phyloP scores from a whole-genome alignment of 164 flowering plant genomes.

The Tetrastigma voinierianum region DNA sequence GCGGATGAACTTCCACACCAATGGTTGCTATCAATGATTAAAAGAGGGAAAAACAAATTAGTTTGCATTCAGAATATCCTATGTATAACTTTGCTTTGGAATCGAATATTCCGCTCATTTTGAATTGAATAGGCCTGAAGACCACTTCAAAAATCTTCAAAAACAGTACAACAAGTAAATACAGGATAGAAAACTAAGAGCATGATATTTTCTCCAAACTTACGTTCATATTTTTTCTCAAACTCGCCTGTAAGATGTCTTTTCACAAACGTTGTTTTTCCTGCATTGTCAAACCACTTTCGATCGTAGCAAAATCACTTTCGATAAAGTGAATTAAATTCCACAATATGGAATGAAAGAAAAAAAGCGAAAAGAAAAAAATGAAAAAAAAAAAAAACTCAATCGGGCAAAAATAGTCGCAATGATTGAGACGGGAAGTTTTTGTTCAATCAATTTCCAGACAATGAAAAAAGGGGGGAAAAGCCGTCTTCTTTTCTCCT shows the following conservation, averaged over 20 bases:
- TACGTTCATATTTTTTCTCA: conserved; percentile 88
- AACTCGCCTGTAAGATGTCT: conserved; percentile 88
- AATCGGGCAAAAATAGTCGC: no score
- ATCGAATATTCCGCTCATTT: no score
- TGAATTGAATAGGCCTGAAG: background rate
- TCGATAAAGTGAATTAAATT: background rate
- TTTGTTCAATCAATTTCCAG: no score
- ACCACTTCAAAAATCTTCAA: background rate
- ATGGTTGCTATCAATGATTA: conserved; percentile 55
- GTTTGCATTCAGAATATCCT: background rate
- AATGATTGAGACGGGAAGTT: no score
- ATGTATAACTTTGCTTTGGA: no score
- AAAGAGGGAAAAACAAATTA: background rate
- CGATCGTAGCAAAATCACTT: background rate
- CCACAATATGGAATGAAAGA: background rate
- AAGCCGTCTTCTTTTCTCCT: background rate
- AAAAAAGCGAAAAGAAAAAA: background rate
- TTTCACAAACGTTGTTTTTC: conserved; percentile 82
- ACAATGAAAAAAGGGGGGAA: no score
- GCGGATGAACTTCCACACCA: conserved; percentile 89
- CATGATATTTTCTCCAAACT: conserved; percentile 18
- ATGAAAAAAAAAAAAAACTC: no score
- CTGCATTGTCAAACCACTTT: conserved; percentile 23
- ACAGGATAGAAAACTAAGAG: background rate
- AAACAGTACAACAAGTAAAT: background rate